Conservation (phyloP, 768 basidiomycete genomes). For the Xerocomellus amylosporus region DNA sequence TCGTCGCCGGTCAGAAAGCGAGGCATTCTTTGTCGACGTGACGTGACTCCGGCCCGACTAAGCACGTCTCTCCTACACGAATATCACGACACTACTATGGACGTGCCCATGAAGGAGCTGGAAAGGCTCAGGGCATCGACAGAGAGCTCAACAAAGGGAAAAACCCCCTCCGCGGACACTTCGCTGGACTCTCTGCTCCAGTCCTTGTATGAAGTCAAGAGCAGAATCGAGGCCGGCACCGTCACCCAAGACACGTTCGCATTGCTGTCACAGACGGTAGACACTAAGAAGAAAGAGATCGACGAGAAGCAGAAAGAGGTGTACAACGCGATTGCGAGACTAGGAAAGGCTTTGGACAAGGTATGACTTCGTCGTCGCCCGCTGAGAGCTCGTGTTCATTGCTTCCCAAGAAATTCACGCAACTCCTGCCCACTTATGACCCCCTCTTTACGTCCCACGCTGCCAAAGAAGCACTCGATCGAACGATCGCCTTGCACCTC, state of each 20-base stretch:
- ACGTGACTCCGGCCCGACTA: slow-evolving; percentile 19
- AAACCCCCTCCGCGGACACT: slow-evolving; percentile 50
- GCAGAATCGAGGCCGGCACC: slow-evolving; percentile 46
- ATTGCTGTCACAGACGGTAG: slow-evolving; percentile 55
- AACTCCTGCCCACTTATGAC: slow-evolving; percentile 61
- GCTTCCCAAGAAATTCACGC: slow-evolving; percentile 52
- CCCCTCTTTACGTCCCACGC: slow-evolving; percentile 61
- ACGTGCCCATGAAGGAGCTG: slow-evolving; percentile 73
- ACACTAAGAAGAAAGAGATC: slow-evolving; percentile 75
- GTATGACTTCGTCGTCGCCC: slow-evolving; percentile 39
- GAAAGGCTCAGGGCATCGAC: slow-evolving; percentile 70
- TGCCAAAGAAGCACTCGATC: slow-evolving; percentile 62
- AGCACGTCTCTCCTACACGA: not conserved
- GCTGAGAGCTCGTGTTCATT: slow-evolving; percentile 5
- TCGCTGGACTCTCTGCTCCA: slow-evolving; percentile 65
- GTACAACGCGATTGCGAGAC: slow-evolving; percentile 68
- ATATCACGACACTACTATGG: slow-evolving; percentile 46
- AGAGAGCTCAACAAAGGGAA: slow-evolving; percentile 46
- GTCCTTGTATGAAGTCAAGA: slow-evolving; percentile 55
- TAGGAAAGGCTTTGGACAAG: slow-evolving; percentile 92
- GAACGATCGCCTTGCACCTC: slow-evolving; percentile 72
- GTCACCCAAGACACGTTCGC: slow-evolving; percentile 48
- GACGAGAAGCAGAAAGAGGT: slow-evolving; percentile 89
- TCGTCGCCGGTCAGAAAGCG: slow-evolving; percentile 77
- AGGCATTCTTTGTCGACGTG: slow-evolving; percentile 44